These are phyloP conservation scores for Crithidia mellificae DNA, from an alignment of 208 protist species.

Conservation along the genomic window DNA sequence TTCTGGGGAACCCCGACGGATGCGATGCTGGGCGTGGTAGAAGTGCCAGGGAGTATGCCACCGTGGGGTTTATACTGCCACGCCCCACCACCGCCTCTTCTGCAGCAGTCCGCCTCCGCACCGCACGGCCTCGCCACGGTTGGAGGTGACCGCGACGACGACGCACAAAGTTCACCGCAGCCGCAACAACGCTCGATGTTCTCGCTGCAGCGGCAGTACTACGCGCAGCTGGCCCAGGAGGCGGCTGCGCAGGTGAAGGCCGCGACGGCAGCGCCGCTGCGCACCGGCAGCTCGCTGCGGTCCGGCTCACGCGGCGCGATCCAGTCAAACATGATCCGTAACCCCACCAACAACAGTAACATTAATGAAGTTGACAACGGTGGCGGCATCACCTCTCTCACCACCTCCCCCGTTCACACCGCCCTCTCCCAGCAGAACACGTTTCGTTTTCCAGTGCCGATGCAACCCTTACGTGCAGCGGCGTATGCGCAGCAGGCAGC, in stretches of 20 bases:
- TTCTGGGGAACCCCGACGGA: conserved; percentile 52
- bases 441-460: not conserved
- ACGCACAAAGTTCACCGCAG: too few species aligned
- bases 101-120: too few species aligned
- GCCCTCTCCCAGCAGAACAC: not conserved
- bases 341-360: not conserved
- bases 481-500: conserved; percentile 19
- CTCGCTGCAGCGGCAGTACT: conserved; percentile 32
- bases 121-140: too few species aligned
- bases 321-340: too few species aligned
- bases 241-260: not conserved
- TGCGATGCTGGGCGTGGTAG: conserved; percentile 43
- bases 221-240: conserved; percentile 16
- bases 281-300: not conserved
- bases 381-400: not conserved
- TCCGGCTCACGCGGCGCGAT: not conserved
- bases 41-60: conserved; percentile 40
- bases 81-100: not conserved
- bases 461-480: conserved; percentile 21
- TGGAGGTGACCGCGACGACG: not conserved
- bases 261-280: not conserved
- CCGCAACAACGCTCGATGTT: not conserved
- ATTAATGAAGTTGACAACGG: not conserved
- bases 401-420: conserved; percentile 12
- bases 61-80: conserved; percentile 40